phyloP scores from a whole-genome alignment of 192 early-diverging fungal genomes.

The Coemansia guatemalensis region DNA sequence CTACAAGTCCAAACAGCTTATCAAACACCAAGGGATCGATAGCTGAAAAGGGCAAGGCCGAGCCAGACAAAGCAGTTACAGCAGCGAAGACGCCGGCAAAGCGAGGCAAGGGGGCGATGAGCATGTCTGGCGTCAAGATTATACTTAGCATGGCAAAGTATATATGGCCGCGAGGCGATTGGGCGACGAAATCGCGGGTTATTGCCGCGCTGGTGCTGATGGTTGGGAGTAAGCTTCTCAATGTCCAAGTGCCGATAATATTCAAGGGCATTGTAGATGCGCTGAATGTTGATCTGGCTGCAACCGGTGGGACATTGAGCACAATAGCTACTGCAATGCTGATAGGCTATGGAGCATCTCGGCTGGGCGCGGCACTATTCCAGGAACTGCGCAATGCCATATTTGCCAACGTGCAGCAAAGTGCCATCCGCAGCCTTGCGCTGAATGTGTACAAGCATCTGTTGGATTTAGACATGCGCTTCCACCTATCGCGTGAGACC shows the following conservation, averaged over 20 bases:
- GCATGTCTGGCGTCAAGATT: conserved; percentile 55
- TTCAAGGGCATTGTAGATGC: conserved; percentile 94
- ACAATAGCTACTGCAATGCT: conserved; percentile 89
- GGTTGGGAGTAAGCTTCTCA: conserved; percentile 79
- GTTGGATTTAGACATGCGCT: conserved; percentile 81
- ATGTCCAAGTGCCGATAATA: conserved; percentile 92
- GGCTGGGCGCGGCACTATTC: conserved; percentile 77
- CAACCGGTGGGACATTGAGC: conserved; percentile 64
- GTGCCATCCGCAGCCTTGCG: conserved; percentile 85
- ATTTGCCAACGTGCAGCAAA: conserved; percentile 91
- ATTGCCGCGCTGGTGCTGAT: conserved; percentile 81
- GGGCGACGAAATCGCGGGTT: conserved; percentile 82
- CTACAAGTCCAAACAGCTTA: too few species aligned
- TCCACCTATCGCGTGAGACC: conserved; percentile 93
- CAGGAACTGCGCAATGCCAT: conserved; percentile 93
- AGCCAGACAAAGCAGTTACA: too few species aligned
- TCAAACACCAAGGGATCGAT: too few species aligned
- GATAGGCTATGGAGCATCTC: conserved; percentile 90
- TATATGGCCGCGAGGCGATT: conserved; percentile 91
- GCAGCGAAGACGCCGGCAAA: neutral
- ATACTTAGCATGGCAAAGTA: conserved; percentile 73
- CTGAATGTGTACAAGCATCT: conserved; percentile 90
- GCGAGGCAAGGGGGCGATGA: conserved; percentile 39
- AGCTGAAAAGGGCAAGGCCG: too few species aligned
- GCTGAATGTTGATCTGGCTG: conserved; percentile 65